Percentiles rank a stretch among this genome's conserved stretches.
Conservation (phyloP, 2,329 filamentous ascomycete species). For the Ophioceras dolichostomum region DNA sequence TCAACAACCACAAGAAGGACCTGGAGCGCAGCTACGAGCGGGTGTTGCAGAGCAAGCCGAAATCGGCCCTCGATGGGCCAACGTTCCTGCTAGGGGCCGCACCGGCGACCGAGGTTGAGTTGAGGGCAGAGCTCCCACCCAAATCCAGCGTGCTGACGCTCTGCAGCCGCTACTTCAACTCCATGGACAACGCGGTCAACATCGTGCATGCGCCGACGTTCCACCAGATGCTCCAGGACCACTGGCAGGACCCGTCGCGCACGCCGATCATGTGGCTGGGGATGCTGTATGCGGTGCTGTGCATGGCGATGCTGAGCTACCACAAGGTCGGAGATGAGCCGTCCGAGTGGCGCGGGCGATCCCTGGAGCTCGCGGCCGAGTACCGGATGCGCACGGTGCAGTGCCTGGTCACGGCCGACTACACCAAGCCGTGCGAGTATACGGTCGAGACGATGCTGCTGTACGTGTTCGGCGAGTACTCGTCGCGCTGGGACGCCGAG, state of each 20-base stretch:
- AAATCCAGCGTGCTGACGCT: slow-evolving; percentile 76
- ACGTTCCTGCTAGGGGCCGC: slow-evolving; percentile 69
- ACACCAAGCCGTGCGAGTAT: slow-evolving; percentile 61
- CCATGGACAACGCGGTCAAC: slow-evolving; percentile 55
- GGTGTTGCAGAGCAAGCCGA: slow-evolving; percentile 56
- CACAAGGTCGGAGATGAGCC: slow-evolving; percentile 71
- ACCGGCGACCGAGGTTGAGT: slow-evolving; percentile 59
- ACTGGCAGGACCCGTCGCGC: slow-evolving; percentile 62
- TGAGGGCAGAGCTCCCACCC: slow-evolving; percentile 67
- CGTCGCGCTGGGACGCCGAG: slow-evolving; percentile 61
- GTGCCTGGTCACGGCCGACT: slow-evolving; percentile 64
- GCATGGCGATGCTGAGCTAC: slow-evolving; percentile 67
- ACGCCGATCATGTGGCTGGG: slow-evolving; percentile 70
- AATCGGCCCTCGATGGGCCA: slow-evolving; percentile 49
- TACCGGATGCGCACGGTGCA: slow-evolving; percentile 66
- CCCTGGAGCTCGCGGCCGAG: slow-evolving; percentile 45
- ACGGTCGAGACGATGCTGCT: slow-evolving; percentile 70
- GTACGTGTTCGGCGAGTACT: slow-evolving; percentile 66
- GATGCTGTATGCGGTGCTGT: slow-evolving; percentile 63
- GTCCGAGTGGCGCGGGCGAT: slow-evolving; percentile 59
- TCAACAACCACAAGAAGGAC: slow-evolving; percentile 75
- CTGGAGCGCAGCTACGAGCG: slow-evolving; percentile 70
- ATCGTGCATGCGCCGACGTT: slow-evolving; percentile 80
- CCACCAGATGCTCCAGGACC: slow-evolving; percentile 52
- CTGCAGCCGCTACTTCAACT: slow-evolving; percentile 85